These are phyloP conservation scores for Aspergillus ibericus DNA, from an alignment of 2,329 filamentous ascomycete species.

Conservation along the genomic window DNA sequence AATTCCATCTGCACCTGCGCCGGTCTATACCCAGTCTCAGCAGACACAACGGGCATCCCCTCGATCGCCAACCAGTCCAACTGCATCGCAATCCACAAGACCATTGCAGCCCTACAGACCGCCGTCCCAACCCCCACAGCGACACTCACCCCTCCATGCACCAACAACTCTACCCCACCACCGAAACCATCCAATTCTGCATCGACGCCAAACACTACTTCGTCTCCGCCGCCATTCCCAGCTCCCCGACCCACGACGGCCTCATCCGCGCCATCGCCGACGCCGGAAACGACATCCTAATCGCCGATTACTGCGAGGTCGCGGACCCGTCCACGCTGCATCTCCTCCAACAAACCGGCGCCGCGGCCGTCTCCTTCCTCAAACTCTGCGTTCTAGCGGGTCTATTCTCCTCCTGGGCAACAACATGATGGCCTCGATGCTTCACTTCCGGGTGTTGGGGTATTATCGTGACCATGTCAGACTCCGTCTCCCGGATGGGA, in stretches of 20 bases:
- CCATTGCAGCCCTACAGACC: constrained; percentile 7
- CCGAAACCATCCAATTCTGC: constrained; percentile 22
- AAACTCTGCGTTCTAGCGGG: constrained; percentile 22
- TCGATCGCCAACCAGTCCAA: not conserved
- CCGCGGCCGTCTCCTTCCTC: constrained; percentile 22
- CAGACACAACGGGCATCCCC: not conserved
- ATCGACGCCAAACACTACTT: constrained; percentile 59
- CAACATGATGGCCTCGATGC: constrained; percentile 13
- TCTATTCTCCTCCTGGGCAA: constrained; percentile 15
- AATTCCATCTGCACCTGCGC: constrained; percentile 16
- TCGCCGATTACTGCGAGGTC: constrained; percentile 10
- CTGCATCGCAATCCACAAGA: constrained; percentile 1
- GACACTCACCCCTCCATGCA: constrained; percentile 10
- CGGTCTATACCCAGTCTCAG: constrained; percentile 7
- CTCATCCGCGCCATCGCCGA: constrained; percentile 21
- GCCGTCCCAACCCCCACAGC: constrained; percentile 14
- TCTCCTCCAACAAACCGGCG: constrained; percentile 19
- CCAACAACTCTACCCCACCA: constrained; percentile 19
- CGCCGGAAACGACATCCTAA: constrained; percentile 21
- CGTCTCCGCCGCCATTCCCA: constrained; percentile 66
- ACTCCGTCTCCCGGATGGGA: constrained; percentile 5
- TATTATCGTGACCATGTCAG: constrained; percentile 22
- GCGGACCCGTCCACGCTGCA: constrained; percentile 12
- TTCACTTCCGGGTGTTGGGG: constrained; percentile 24
- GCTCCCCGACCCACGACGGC: constrained; percentile 14